phyloP scores from a whole-genome alignment of 169 alveolate genomes.

The Plasmodium chabaudi region DNA sequence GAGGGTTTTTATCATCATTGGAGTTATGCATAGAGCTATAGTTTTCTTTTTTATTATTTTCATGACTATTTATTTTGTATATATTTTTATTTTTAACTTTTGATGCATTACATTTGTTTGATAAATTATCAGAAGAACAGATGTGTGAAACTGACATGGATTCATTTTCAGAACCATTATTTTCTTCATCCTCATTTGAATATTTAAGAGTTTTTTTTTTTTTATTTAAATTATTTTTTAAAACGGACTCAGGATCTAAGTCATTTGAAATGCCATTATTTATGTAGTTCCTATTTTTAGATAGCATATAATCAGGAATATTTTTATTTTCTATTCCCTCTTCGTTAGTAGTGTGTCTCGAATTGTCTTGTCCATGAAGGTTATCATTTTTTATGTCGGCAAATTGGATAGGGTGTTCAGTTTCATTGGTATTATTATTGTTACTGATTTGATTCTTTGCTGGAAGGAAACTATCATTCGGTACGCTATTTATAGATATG shows the following conservation, averaged over 20 bases:
- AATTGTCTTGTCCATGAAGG: background rate
- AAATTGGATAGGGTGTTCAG: too few species aligned
- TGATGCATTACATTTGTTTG: conserved; percentile 11
- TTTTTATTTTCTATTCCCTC: background rate
- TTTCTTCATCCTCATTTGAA: conserved; percentile 27
- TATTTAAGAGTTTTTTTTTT: conserved; percentile 57
- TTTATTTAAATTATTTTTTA: conserved; percentile 31
- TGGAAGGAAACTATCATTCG: too few species aligned
- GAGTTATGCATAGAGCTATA: background rate
- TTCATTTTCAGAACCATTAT: conserved; percentile 15
- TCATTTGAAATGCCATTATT: background rate
- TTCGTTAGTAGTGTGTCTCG: background rate
- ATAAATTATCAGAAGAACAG: conserved; percentile 44
- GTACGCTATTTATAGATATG: too few species aligned
- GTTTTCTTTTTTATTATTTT: conserved; percentile 1
- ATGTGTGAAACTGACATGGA: conserved; percentile 24
- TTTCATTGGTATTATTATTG: too few species aligned
- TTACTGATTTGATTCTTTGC: too few species aligned
- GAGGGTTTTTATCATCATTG: too few species aligned
- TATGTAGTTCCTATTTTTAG: background rate
- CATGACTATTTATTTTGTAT: background rate
- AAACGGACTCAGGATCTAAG: background rate
- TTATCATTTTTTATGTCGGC: background rate
- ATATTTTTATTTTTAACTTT: conserved; percentile 2
- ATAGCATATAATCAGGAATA: background rate